Evolutionary conservation across 2,329 filamentous ascomycete species (phyloP), one percentile per base, ranked within the genome.

Genomic region (Cladosporium sp.): DNA sequence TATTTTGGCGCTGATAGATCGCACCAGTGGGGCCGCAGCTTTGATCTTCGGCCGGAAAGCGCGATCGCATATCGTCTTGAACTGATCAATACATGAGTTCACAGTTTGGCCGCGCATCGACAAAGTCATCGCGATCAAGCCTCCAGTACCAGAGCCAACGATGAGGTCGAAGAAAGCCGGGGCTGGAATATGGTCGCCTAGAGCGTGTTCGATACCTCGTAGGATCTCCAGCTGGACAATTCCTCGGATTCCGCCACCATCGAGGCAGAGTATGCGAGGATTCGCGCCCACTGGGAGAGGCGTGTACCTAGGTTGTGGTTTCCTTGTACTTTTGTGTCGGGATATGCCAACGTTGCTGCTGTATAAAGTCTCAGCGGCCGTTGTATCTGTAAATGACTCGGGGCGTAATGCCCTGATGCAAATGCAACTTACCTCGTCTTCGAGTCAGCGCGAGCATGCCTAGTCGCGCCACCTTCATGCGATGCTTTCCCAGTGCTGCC

Each of bases 91-190:
- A 70, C 78, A 82, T 48, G 78, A 73, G 30, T 76, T 68, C 0
- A 83, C 74, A 0, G 73, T 72, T 70, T 78, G 78, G 25, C 76
- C 72, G 54, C 78, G 76, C 26, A 75, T 70, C 1, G 73, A 78
- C 8, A 84, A 73, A 1, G 77, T 80, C 16, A 81, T 74, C 2
- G 80, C 79, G 28, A 83, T 75, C 14, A 83, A 72, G 4, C 80
- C 82, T 14, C 82, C 82, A 23, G 79, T 80, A 2, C 74, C 73
- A n/a, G 79, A 81, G 23, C 80, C 81, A 7, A 83, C 78, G 23
- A 84, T 80, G 2, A 84, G 75, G 65, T 84, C 82, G 65, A 84
- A 83, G 70, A 84, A 84, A 3, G 71, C 71, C 58, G 79, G 79
- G 2, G 84, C 77, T 10, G 73, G 70, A 2, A 84, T 67, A 30